Evolutionary conservation across 352 stramenopile species (phyloP), one percentile per base, ranked within the genome.

Genomic region (Globisporangium abappressorium): DNA sequence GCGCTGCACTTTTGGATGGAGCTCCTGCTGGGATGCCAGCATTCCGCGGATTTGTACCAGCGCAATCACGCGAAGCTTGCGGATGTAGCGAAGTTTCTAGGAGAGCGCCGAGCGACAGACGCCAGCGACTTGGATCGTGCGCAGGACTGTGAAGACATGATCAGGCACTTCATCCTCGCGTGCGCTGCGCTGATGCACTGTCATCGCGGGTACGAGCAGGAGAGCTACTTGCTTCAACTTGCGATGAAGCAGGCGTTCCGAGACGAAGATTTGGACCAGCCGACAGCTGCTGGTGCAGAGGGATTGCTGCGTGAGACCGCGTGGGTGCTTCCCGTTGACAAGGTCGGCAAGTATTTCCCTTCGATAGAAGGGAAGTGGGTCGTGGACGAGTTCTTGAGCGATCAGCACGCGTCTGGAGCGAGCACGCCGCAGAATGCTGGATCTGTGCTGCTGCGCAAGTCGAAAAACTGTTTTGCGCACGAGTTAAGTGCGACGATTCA

Each of bases 341-440:
- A 72, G 55, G 43, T 85, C 8, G 74, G 82, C 57, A 63, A 71
- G 24, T 87, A 85, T 62, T 54, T 96, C 12, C 72, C 82, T 11
- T 86, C 75, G 7, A 68, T 94, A 43, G 86, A 94, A 66, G 88
- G 88, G 11, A 91, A 94, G 63, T 96, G 88, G 88, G 54, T 90
- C 2, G 66, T 80, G 20, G 88, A 96, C 61, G 88, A 96, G 63
- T 92, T 88, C 66, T 75, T 74, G 0, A 75, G 61, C 51, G 84
- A 93, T n/a, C 82, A 87, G 47, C 76, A 87, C 60, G 78, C 73
- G 22, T 75, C 77, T 11, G 68, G 22, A 53, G 66, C 62, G 33
- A 66, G 38, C 30, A 62, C 59, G 0, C 74, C 78, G 4, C 79
- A 84, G 41, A 94, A 92, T 68, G 82, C 85, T 11, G 85, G 85